Evolutionary conservation across 179 eudicot species (phyloP).

Genomic region (Drosera spatulata): DNA sequence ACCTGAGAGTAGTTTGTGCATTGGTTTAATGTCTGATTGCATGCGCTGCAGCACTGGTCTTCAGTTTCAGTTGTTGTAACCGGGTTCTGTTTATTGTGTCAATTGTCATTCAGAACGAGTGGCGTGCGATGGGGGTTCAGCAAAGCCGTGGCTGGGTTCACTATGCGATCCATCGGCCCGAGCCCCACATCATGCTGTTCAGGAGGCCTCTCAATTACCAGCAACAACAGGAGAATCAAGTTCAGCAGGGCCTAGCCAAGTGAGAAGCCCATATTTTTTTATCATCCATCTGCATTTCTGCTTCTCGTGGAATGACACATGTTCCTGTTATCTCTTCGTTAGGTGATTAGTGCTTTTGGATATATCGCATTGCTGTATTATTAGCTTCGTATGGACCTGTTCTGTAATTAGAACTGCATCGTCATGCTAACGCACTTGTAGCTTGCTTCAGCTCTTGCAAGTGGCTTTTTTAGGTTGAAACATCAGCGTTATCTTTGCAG

Average conservation of each 20-base stretch:
- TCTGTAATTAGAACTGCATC: too few relatives aligned
- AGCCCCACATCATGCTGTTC: constrained; percentile 95
- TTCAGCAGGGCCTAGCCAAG: constrained; percentile 31
- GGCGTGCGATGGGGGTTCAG: constrained; percentile 93
- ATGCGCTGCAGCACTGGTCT: not conserved
- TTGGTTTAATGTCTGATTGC: not conserved
- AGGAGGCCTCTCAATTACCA: constrained; percentile 91
- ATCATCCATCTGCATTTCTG: not conserved
- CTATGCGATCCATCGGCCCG: constrained; percentile 90
- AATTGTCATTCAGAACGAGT: constrained; percentile 51
- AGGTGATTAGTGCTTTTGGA: too few relatives aligned
- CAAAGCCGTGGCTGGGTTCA: constrained; percentile 96
- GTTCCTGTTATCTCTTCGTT: too few relatives aligned
- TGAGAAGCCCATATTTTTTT: constrained; percentile 12
- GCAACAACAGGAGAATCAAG: constrained; percentile 70
- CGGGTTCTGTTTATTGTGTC: not conserved
- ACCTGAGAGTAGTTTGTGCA: too few relatives aligned
- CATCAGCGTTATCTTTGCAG: too few relatives aligned
- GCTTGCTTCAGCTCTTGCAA: too few relatives aligned
- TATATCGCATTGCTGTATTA: too few relatives aligned
- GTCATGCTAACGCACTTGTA: too few relatives aligned
- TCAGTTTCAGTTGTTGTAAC: not conserved
- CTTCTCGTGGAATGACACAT: constrained; percentile 3
- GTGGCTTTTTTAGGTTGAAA: too few relatives aligned
- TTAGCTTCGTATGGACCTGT: too few relatives aligned